These are phyloP conservation scores for Fusarium sp. DNA, from an alignment of 2,329 filamentous ascomycete genomes.

Conservation along the genomic window DNA sequence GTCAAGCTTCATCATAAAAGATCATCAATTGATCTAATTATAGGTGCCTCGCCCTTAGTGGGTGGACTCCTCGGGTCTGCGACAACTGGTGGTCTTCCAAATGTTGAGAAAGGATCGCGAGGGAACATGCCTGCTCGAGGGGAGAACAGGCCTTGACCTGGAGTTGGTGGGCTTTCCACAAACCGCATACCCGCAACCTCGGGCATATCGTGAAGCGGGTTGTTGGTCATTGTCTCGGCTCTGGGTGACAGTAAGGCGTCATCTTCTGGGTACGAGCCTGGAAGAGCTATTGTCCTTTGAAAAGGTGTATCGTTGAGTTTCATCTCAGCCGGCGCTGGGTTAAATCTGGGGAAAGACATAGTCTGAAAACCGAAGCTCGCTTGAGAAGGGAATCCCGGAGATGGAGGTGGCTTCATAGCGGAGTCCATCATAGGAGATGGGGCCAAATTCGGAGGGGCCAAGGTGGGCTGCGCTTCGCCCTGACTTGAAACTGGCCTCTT, in stretches of 20 bases:
- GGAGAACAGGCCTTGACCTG: constrained; percentile 64
- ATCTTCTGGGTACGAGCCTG: constrained; percentile 54
- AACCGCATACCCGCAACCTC: constrained; percentile 63
- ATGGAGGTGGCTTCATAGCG: constrained; percentile 55
- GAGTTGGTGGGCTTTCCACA: constrained; percentile 63
- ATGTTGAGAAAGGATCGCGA: constrained; percentile 63
- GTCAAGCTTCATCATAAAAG: constrained; percentile 64
- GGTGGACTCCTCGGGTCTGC: constrained; percentile 80
- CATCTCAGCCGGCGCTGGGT: constrained; percentile 18
- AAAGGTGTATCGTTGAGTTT: constrained; percentile 37
- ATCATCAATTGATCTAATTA: constrained; percentile 82
- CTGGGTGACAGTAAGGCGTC: constrained; percentile 77
- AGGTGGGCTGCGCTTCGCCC: constrained; percentile 14
- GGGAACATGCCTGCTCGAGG: constrained; percentile 64
- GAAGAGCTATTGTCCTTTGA: constrained; percentile 52
- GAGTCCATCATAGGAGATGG: constrained; percentile 35
- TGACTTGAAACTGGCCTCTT: constrained; percentile 53
- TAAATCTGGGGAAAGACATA: constrained; percentile 47
- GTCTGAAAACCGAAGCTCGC: constrained; percentile 58
- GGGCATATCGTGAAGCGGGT: constrained; percentile 66
- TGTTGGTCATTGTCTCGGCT: constrained; percentile 77
- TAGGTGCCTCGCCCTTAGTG: constrained; percentile 78
- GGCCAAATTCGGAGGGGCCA: constrained; percentile 19
- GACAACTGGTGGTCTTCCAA: constrained; percentile 62
- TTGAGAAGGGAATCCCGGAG: constrained; percentile 57